Conservation (phyloP, 306 rosid genomes). For the Acacia crassicarpa region DNA sequence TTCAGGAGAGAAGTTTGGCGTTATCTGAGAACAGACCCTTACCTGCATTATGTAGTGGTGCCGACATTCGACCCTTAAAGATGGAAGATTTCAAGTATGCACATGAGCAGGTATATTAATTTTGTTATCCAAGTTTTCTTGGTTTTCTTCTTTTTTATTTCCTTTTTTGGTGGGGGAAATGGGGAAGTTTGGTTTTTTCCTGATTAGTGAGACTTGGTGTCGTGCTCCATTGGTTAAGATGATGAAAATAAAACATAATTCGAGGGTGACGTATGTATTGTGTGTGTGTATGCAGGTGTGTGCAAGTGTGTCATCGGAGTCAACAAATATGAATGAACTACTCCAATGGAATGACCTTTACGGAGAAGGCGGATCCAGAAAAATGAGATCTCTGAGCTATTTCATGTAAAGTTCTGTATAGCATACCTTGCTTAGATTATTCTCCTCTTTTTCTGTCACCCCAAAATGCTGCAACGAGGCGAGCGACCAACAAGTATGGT, state of each 20-base stretch:
- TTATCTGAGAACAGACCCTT: conserved; percentile 63
- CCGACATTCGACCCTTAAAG: conserved; percentile 74
- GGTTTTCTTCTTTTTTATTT: neutral
- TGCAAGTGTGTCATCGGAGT: conserved; percentile 92
- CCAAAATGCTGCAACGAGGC: conserved; percentile 32
- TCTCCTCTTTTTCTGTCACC: conserved; percentile 43
- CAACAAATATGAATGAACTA: conserved; percentile 82
- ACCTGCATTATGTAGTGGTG: conserved; percentile 63
- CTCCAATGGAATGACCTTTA: conserved; percentile 91
- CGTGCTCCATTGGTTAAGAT: neutral
- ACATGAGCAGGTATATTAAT: conserved; percentile 73
- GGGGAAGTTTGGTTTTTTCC: neutral
- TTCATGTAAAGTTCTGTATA: conserved; percentile 85
- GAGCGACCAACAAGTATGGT: conserved; percentile 32
- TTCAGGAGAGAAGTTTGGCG: conserved; percentile 73
- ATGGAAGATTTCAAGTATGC: conserved; percentile 86
- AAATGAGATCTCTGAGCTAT: conserved; percentile 77
- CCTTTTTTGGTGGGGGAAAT: neutral
- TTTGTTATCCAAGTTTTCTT: neutral
- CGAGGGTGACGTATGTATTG: neutral
- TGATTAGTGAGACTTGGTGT: too few species aligned
- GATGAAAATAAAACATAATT: too few species aligned
- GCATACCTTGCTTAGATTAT: conserved; percentile 45
- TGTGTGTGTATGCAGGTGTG: conserved; percentile 56
- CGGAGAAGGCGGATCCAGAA: conserved; percentile 96